phyloP scores from a whole-genome alignment of 2,329 filamentous ascomycete species.

The Coniosporium tulheliwenetii region DNA sequence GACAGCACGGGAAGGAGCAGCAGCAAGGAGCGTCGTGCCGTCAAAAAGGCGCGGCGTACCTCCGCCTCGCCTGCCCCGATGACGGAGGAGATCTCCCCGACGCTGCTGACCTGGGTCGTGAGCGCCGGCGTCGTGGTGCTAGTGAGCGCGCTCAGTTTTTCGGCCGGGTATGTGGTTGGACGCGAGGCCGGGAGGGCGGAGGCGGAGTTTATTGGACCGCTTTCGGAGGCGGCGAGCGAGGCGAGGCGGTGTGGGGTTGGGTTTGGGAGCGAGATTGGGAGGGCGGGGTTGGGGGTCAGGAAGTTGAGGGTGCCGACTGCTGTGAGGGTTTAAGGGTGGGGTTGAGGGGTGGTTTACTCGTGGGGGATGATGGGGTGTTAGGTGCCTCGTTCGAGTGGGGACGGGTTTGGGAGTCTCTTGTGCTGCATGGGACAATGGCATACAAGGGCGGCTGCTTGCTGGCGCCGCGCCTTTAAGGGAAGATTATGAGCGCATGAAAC shows the following conservation, averaged over 20 bases:
- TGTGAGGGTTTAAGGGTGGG: not conserved
- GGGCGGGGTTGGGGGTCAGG: constrained; percentile 19
- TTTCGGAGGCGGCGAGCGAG: constrained; percentile 15
- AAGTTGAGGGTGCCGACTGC: constrained; percentile 22
- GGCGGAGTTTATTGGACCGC: constrained; percentile 11
- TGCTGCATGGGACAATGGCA: too few relatives aligned
- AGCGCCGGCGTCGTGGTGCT: constrained; percentile 49
- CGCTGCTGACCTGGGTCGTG: constrained; percentile 49
- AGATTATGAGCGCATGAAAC: too few relatives aligned
- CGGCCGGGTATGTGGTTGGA: constrained; percentile 46
- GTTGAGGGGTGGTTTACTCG: not conserved
- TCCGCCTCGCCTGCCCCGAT: constrained; percentile 1
- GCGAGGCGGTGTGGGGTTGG: constrained; percentile 8
- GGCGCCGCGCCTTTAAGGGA: too few relatives aligned
- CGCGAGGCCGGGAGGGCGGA: constrained; percentile 41
- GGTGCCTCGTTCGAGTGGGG: too few relatives aligned
- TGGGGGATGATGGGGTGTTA: not conserved
- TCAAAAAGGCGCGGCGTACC: constrained; percentile 26
- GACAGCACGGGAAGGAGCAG: constrained; percentile 21
- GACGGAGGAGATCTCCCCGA: constrained; percentile 35
- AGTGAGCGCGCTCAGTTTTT: constrained; percentile 48
- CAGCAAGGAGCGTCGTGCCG: constrained; percentile 26
- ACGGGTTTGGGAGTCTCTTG: too few relatives aligned
- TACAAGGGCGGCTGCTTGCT: too few relatives aligned
- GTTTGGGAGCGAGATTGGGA: constrained; percentile 30